These are phyloP conservation scores for Rosa hybrid DNA, from an alignment of 331 rosid species.

Conservation along the genomic window DNA sequence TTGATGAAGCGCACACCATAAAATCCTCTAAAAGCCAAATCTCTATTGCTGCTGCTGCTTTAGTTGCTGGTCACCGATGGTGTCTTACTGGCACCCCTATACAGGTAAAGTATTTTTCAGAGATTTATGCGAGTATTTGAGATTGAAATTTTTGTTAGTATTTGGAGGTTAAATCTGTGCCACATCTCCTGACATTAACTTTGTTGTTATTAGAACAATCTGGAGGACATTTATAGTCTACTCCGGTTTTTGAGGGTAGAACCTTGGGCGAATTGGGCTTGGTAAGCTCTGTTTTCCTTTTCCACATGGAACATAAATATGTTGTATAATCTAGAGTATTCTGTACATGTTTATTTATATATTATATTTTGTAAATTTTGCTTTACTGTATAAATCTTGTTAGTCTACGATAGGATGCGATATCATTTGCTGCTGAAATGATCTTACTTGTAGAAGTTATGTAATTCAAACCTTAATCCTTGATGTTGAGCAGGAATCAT, in stretches of 20 bases:
- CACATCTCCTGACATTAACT: conserved; percentile 38
- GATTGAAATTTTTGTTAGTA: not conserved
- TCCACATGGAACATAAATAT: not conserved
- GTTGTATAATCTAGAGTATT: not conserved
- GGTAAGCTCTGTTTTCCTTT: conserved; percentile 46
- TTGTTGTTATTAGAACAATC: conserved; percentile 64
- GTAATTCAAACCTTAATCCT: not conserved
- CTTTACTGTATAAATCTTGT: not conserved
- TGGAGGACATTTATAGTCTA: conserved; percentile 93
- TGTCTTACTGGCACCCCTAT: conserved; percentile 98
- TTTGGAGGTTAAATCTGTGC: not conserved
- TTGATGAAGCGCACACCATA: conserved; percentile 94
- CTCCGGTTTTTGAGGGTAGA: conserved; percentile 91
- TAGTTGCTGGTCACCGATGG: conserved; percentile 90
- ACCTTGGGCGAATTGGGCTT: conserved; percentile 99
- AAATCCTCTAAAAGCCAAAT: conserved; percentile 93
- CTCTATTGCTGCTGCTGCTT: conserved; percentile 74
- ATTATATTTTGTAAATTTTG: not conserved
- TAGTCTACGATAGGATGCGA: not conserved
- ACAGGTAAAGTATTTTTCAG: conserved; percentile 54
- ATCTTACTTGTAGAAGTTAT: not conserved
- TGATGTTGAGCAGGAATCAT: not conserved
- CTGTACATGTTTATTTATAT: not conserved
- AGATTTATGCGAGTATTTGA: not conserved
- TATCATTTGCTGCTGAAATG: not conserved